phyloP scores from a whole-genome alignment of 495 filamentous ascomycete genomes.

The Aspergillus haitiensis region DNA sequence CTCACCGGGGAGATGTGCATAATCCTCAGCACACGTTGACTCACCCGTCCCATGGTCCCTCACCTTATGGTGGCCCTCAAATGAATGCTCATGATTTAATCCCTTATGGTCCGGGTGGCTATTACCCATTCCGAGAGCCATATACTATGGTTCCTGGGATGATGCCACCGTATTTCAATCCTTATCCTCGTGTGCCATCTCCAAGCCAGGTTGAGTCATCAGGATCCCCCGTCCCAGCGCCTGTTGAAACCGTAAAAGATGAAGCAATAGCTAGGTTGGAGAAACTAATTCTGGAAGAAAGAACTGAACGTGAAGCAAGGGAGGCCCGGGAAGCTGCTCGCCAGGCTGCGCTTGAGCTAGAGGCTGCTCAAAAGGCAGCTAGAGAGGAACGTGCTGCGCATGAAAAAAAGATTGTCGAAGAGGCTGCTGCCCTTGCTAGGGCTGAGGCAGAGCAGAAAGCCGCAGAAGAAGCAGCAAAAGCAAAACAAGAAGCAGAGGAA shows the following conservation, averaged over 20 bases:
- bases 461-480: constrained; percentile 37
- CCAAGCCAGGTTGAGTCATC: constrained; percentile 34
- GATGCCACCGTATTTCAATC: constrained; percentile 40
- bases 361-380: constrained; percentile 53
- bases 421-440: constrained; percentile 45
- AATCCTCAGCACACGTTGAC: constrained; percentile 34
- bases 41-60: constrained; percentile 33
- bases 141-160: constrained; percentile 46
- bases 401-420: constrained; percentile 41
- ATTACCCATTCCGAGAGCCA: constrained; percentile 45
- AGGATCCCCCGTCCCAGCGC: constrained; percentile 27
- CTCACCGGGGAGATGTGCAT: constrained; percentile 35
- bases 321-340: constrained; percentile 47
- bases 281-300: constrained; percentile 52
- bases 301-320: constrained; percentile 43
- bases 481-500: constrained; percentile 36
- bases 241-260: constrained; percentile 43
- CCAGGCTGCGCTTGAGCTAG: constrained; percentile 41
- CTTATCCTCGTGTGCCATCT: constrained; percentile 38
- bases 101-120: constrained; percentile 44
- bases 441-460: constrained; percentile 51
- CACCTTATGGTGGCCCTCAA: constrained; percentile 40
- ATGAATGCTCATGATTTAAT: constrained; percentile 50
- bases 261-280: constrained; percentile 55
- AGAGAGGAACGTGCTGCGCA: constrained; percentile 51